Percentiles rank a stretch among this genome's conserved stretches.
Conservation (phyloP, 2,329 filamentous ascomycete genomes). For the Monosporascus sp. region DNA sequence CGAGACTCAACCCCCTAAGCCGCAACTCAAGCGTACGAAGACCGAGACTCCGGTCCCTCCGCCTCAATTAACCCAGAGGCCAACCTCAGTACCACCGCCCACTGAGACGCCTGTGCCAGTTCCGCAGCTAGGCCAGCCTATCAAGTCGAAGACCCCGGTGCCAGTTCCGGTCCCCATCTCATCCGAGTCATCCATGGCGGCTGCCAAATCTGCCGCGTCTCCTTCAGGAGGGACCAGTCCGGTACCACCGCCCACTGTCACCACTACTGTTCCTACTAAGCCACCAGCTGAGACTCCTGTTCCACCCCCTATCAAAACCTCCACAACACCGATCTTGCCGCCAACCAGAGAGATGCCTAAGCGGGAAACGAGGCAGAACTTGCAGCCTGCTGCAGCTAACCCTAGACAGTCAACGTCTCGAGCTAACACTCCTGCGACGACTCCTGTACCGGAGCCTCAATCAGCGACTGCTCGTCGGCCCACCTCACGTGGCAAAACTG, state of each 20-base stretch:
- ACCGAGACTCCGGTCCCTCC: slow-evolving; percentile 53
- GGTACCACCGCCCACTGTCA: slow-evolving; percentile 29
- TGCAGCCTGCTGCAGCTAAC: slow-evolving; percentile 25
- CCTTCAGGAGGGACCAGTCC: slow-evolving; percentile 22
- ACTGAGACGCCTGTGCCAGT: slow-evolving; percentile 28
- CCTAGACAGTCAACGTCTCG: slow-evolving; percentile 23
- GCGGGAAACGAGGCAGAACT: slow-evolving; percentile 43
- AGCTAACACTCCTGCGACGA: slow-evolving; percentile 26
- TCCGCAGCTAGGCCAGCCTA: slow-evolving; percentile 22
- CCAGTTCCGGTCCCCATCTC: slow-evolving; percentile 23
- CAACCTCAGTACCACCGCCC: slow-evolving; percentile 26
- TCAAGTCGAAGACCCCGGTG: slow-evolving; percentile 30
- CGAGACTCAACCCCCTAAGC: slow-evolving; percentile 22
- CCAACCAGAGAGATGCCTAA: slow-evolving; percentile 30
- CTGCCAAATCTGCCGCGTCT: slow-evolving; percentile 19
- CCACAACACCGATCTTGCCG: slow-evolving; percentile 33
- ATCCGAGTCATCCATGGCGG: slow-evolving; percentile 21
- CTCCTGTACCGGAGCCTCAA: slow-evolving; percentile 33
- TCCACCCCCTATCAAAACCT: slow-evolving; percentile 28
- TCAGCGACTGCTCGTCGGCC: slow-evolving; percentile 36
- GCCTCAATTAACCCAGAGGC: slow-evolving; percentile 30
- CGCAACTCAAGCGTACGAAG: slow-evolving; percentile 47
- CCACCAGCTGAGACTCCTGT: slow-evolving; percentile 37
- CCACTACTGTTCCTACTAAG: slow-evolving; percentile 31
- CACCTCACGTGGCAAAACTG: slow-evolving; percentile 46